A percentile compares a stretch with the other conserved stretches of the same genome.
These are phyloP conservation scores for Aspergillus sp. DNA, from an alignment of 2,329 filamentous ascomycete genomes.

Conservation along the genomic window DNA sequence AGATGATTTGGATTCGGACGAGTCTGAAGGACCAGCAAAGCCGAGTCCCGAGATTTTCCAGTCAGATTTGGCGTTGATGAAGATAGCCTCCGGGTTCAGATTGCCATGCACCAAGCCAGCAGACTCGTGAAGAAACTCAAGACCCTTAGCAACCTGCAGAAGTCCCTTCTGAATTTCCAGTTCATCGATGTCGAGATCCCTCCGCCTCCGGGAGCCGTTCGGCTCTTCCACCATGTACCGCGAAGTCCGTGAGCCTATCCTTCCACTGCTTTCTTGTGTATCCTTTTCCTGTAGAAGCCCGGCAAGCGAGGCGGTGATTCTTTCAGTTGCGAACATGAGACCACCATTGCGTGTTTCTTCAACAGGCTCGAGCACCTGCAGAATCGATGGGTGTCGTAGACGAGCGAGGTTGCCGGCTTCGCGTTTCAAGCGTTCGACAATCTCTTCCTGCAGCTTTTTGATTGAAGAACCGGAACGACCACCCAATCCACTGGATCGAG, in stretches of 20 bases:
- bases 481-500: constrained; percentile 61
- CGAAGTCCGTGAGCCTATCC: constrained; percentile 68
- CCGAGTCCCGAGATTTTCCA: constrained; percentile 98
- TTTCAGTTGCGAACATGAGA: constrained; percentile 92
- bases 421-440: constrained; percentile 84
- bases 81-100: constrained; percentile 86
- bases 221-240: constrained; percentile 79
- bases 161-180: constrained; percentile 96
- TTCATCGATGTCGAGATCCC: constrained; percentile 92
- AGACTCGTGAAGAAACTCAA: constrained; percentile 95
- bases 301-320: constrained; percentile 83
- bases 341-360: constrained; percentile 91
- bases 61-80: constrained; percentile 95
- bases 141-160: constrained; percentile 85
- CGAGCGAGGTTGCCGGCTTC: constrained; percentile 87
- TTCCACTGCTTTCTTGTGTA: constrained; percentile 71
- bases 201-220: constrained; percentile 68
- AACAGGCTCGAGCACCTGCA: constrained; percentile 91
- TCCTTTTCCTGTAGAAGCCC: constrained; percentile 84
- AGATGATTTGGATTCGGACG: constrained; percentile 70
- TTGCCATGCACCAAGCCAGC: constrained; percentile 93
- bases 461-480: constrained; percentile 61
- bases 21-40: constrained; percentile 80
- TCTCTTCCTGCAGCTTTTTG: constrained; percentile 83
- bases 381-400: constrained; percentile 83